phyloP scores from a whole-genome alignment of 2,329 filamentous ascomycete species.

The Verruconis gallopava region DNA sequence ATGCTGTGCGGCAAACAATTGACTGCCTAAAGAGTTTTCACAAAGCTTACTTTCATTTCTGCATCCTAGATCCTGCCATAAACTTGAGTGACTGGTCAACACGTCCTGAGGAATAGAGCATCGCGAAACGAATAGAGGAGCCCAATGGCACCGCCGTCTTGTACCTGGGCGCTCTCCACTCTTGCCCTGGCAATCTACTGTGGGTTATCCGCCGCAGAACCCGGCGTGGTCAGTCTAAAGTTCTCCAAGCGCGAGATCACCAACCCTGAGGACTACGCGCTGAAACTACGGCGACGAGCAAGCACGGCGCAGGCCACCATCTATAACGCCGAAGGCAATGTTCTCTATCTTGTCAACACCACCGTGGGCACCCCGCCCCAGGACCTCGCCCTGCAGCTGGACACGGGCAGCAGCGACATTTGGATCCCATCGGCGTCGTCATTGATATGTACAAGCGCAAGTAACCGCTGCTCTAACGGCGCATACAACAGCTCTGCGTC shows the following conservation, averaged over 20 bases:
- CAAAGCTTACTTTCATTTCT: no score
- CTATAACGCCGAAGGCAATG: constrained; percentile 8
- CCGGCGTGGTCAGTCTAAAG: constrained; percentile 4
- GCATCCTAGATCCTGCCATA: no score
- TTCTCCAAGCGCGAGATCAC: constrained; percentile 2
- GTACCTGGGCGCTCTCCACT: not conserved
- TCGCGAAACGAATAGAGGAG: no score
- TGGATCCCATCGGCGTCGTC: constrained; percentile 44
- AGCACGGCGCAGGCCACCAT: constrained; percentile 2
- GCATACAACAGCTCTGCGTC: constrained; percentile 59
- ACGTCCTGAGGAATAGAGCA: no score
- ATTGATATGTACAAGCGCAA: constrained; percentile 38
- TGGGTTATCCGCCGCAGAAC: not conserved
- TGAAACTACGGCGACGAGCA: not conserved
- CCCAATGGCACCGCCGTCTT: not conserved
- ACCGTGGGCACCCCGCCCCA: constrained; percentile 46
- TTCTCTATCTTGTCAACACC: constrained; percentile 44
- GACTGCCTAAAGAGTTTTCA: no score
- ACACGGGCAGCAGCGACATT: constrained; percentile 51
- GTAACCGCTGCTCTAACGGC: constrained; percentile 47
- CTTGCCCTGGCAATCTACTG: not conserved
- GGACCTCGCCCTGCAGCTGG: constrained; percentile 41
- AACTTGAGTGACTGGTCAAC: no score
- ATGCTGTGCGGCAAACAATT: no score
- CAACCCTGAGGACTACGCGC: not conserved